Evolutionary conservation across 768 basidiomycete species (phyloP).

Genomic region (Tephrocybe rancida): DNA sequence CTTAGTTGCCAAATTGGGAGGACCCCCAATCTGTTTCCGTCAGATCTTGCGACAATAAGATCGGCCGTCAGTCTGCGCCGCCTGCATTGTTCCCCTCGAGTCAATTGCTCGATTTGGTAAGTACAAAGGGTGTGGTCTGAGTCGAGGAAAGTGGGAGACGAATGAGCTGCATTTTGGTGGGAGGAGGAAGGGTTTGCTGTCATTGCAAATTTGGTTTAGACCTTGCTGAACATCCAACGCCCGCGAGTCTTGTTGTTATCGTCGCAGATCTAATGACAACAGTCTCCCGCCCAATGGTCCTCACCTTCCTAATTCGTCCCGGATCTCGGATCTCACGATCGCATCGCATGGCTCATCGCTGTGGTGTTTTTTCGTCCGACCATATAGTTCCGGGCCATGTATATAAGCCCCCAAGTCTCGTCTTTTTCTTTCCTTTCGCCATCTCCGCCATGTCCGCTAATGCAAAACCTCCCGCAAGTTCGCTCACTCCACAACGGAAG

Average conservation of each 20-base stretch:
- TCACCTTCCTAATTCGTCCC: conserved; percentile 46
- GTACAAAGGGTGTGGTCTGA: conserved; percentile 26
- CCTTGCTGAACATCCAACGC: no score
- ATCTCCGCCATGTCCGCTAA: conserved; percentile 23
- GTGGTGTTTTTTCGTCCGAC: conserved; percentile 24
- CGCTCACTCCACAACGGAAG: conserved; percentile 76
- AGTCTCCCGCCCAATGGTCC: conserved; percentile 53
- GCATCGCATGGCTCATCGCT: conserved; percentile 16
- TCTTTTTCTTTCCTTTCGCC: conserved; percentile 20
- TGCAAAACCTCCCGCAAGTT: conserved; percentile 23
- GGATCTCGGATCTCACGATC: conserved; percentile 52
- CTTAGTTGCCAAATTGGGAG: conserved; percentile 19
- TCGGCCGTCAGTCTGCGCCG: conserved; percentile 20
- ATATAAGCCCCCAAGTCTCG: conserved; percentile 33
- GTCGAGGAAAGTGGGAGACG: background rate
- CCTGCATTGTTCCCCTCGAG: conserved; percentile 15
- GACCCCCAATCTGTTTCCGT: conserved; percentile 23
- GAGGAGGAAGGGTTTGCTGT: background rate
- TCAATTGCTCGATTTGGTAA: conserved; percentile 28
- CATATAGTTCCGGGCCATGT: conserved; percentile 28
- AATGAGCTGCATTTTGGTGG: no score
- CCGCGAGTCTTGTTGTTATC: no score
- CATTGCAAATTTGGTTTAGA: background rate
- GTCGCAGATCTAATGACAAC: no score
- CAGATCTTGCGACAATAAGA: conserved; percentile 16